These are phyloP conservation scores for Neopestalotiopsis sp. DNA, from an alignment of 2,329 filamentous ascomycete genomes.

Conservation along the genomic window DNA sequence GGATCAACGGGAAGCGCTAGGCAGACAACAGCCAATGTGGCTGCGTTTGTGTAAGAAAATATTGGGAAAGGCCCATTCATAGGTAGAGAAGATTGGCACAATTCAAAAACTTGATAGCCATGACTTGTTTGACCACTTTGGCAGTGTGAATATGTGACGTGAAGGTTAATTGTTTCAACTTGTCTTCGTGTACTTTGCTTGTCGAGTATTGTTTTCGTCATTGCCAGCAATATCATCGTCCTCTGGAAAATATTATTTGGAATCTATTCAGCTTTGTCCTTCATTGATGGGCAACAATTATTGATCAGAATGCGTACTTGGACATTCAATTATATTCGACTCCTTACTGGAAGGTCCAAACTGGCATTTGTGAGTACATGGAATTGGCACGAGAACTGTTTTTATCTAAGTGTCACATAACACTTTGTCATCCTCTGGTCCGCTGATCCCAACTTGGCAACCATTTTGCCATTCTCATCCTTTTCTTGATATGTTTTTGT, in stretches of 20 bases:
- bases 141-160: slow-evolving; percentile 23
- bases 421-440: neutral
- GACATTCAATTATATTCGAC: too few species aligned
- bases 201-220: too few species aligned
- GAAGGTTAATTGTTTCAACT: too few species aligned
- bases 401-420: slow-evolving; percentile 31
- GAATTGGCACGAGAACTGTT: too few species aligned
- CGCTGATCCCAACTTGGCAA: neutral
- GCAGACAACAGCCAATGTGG: neutral
- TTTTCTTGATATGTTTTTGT: neutral
- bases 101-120: slow-evolving; percentile 6
- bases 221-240: too few species aligned
- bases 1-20: neutral
- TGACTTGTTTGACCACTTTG: neutral
- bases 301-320: too few species aligned
- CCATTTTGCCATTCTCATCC: neutral
- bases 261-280: too few species aligned
- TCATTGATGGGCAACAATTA: too few species aligned
- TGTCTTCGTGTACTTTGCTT: too few species aligned
- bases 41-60: neutral
- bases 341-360: too few species aligned
- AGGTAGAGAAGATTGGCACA: slow-evolving; percentile 14
- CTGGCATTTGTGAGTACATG: too few species aligned
- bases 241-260: too few species aligned
- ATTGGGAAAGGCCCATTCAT: neutral